Evolutionary conservation across 768 basidiomycete genomes (phyloP).

Genomic region (Tulasnella sp.): DNA sequence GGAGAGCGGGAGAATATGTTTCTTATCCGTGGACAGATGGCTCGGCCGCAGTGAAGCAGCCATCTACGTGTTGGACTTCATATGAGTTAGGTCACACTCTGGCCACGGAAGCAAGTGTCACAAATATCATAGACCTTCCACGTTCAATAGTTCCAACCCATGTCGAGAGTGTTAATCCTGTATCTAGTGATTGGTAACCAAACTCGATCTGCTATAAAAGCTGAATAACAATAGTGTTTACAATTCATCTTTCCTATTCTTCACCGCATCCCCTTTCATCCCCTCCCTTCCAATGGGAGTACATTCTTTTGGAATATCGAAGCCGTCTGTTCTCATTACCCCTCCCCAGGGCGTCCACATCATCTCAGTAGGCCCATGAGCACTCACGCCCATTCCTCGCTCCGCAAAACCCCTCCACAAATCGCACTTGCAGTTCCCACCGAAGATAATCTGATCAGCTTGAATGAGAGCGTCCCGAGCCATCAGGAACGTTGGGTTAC

Average conservation of each 20-base stretch:
- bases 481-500: conserved; percentile 76
- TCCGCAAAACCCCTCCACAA: conserved; percentile 81
- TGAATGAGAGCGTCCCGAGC: conserved; percentile 89
- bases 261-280: not conserved
- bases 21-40: too few species aligned
- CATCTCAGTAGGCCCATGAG: conserved; percentile 46
- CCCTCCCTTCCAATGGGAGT: not conserved
- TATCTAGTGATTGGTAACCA: not conserved
- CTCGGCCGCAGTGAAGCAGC: too few species aligned
- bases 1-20: too few species aligned
- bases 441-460: conserved; percentile 83
- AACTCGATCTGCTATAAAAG: not conserved
- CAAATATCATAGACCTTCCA: too few species aligned
- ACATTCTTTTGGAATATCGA: not conserved
- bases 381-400: conserved; percentile 72
- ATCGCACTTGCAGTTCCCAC: conserved; percentile 84
- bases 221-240: not conserved
- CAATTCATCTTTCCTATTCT: not conserved
- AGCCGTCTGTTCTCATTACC: conserved; percentile 66
- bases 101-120: too few species aligned
- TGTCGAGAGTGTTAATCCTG: too few species aligned
- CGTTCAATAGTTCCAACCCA: too few species aligned
- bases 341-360: conserved; percentile 90
- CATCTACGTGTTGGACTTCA: too few species aligned
- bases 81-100: too few species aligned